Conservation (phyloP, 179 eudicot species). For the Silene coronaria region DNA sequence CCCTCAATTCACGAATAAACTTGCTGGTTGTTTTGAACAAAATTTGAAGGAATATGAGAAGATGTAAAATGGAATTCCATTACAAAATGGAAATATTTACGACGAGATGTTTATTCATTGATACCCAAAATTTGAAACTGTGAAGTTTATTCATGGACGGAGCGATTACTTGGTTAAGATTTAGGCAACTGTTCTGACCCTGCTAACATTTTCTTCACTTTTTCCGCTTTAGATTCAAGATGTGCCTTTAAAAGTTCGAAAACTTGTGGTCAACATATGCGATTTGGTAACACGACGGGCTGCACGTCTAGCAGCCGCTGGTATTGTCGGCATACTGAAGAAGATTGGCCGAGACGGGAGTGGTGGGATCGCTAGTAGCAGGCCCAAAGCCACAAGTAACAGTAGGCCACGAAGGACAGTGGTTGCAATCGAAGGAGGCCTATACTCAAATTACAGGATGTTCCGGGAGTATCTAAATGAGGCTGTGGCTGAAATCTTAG, state of each 20-base stretch:
- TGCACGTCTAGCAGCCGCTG: slow-evolving; percentile 42
- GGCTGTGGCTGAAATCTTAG: slow-evolving; percentile 68
- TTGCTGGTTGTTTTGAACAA: no score
- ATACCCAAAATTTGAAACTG: no score
- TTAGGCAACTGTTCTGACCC: no score
- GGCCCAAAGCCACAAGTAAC: slow-evolving; percentile 36
- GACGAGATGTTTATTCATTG: no score
- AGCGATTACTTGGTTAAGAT: no score
- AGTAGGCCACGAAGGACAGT: slow-evolving; percentile 36
- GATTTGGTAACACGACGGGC: slow-evolving; percentile 44
- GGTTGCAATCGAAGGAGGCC: slow-evolving; percentile 40
- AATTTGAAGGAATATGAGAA: no score
- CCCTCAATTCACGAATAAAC: no score
- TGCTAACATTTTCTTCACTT: neutral
- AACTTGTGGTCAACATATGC: slow-evolving; percentile 38
- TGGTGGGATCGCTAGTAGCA: slow-evolving; percentile 52
- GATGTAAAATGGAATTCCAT: no score
- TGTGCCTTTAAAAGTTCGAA: slow-evolving; percentile 34
- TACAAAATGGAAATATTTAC: no score
- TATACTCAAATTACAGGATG: slow-evolving; percentile 48
- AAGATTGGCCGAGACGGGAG: slow-evolving; percentile 57
- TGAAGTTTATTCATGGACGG: no score
- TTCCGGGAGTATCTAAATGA: slow-evolving; percentile 76
- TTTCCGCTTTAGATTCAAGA: slow-evolving; percentile 27
- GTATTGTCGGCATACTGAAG: slow-evolving; percentile 41